Evolutionary conservation across 1,139 yeast genomes (phyloP), one percentile per base, ranked within the genome.

Genomic region (Nakaseomyces uthaithaninus): DNA sequence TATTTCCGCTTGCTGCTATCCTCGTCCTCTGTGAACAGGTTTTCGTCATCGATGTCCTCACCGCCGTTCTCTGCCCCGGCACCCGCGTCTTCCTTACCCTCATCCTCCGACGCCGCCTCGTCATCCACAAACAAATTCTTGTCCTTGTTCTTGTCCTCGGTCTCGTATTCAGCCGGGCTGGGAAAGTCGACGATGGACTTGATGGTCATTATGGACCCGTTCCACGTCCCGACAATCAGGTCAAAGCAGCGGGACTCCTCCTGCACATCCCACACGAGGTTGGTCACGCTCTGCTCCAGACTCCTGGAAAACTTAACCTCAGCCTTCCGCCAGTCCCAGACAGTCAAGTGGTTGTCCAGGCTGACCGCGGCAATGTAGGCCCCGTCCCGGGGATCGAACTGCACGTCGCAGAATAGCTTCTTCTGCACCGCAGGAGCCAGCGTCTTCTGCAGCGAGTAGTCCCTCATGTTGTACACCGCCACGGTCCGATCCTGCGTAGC

Each of bases 311-410:
- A 49, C 2, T 59, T 37, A 2, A 65, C 49, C 38, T 62, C 60
- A 28, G 62, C 57, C 1, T 64, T 49, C 2, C 47, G 46, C 35
- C 67, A 51, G 45, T 77, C 72, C 78, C 84, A 79, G n/a, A 84
- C 56, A 8, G 71, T 58, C n/a, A 84, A 52, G 18, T 59, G 59
- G 28, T 73, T 71, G 41, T 71, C 73, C 24, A 66, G 45, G 40
- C 66, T 71, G 15, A 71, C 67, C n/a, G 75, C 68, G 0, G 86
- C 89, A 15, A 84, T 47, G 46, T 65, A 71, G 4, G 68, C 66
- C 27, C 82, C 82, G 49, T 72, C 67, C 16, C 48, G 40, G 1
- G 83, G 78, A 6, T 83, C 76, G 67, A 83, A 74, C 36, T 67
- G 64, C 34, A 80, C 50, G 39, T 74, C 80, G 2, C 74, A 67